These are phyloP conservation scores for Mycena latifolia DNA, from an alignment of 768 basidiomycete genomes.

Conservation along the genomic window DNA sequence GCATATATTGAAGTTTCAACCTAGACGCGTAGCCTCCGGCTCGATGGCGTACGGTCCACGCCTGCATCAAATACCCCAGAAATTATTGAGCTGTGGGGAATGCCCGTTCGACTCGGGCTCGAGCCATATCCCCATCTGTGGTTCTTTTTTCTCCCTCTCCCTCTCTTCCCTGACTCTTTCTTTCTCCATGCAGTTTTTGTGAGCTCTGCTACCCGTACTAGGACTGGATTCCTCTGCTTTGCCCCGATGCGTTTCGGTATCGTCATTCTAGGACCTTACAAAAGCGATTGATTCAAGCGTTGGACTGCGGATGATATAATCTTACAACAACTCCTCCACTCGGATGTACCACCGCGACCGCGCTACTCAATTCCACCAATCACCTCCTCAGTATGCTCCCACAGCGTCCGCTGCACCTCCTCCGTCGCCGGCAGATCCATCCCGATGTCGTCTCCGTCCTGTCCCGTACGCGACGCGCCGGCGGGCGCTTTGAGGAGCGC, in stretches of 20 bases:
- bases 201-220: neutral
- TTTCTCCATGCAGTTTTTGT: no score
- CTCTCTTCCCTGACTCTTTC: no score
- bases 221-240: neutral
- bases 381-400: conserved; percentile 33
- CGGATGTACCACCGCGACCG: conserved; percentile 12
- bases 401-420: conserved; percentile 24
- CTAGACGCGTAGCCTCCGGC: no score
- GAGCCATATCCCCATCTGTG: no score
- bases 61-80: no score
- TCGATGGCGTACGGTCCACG: no score
- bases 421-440: conserved; percentile 15
- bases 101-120: no score
- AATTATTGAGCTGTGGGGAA: no score
- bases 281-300: conserved; percentile 11
- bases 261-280: neutral
- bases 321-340: conserved; percentile 12
- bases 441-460: conserved; percentile 30
- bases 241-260: neutral
- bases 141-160: no score
- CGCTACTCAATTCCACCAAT: conserved; percentile 20
- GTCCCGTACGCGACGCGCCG: conserved; percentile 10
- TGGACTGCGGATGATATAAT: conserved; percentile 11
- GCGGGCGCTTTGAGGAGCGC: conserved; percentile 26
- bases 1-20: no score